Percentiles rank a stretch among this genome's conserved stretches.
phyloP scores from a whole-genome alignment of 331 rosid species.

The Malus hybrid region DNA sequence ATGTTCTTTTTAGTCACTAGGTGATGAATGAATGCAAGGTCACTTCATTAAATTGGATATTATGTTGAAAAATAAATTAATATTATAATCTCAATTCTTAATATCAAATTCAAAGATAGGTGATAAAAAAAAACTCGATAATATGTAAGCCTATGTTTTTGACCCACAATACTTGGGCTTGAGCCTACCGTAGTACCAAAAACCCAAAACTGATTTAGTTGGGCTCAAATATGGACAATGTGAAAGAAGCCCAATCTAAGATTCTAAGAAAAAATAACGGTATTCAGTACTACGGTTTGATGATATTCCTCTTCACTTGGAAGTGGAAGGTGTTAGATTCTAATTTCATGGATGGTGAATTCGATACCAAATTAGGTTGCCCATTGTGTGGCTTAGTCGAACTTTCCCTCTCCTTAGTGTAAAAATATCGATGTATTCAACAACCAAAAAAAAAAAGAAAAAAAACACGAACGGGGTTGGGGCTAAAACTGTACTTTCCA shows the following conservation, averaged over 20 bases:
- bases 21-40: too few relatives aligned
- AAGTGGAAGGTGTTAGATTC: too few relatives aligned
- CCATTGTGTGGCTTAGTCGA: too few relatives aligned
- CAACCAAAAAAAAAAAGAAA: too few relatives aligned
- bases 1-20: accelerated
- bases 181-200: background rate
- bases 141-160: background rate
- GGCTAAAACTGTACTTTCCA: background rate
- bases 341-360: too few relatives aligned
- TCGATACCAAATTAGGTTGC: too few relatives aligned
- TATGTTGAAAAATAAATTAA: background rate
- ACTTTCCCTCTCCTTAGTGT: accelerated
- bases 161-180: background rate
- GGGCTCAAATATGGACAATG: too few relatives aligned
- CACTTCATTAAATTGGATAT: background rate
- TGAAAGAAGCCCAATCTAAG: background rate
- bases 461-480: background rate
- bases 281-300: too few relatives aligned
- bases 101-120: background rate
- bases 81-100: background rate
- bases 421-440: too few relatives aligned
- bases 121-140: accelerated
- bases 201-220: background rate
- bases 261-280: background rate
- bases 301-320: too few relatives aligned